Evolutionary conservation across 2,329 filamentous ascomycete species (phyloP).

Genomic region (Aspergillus ruber): DNA sequence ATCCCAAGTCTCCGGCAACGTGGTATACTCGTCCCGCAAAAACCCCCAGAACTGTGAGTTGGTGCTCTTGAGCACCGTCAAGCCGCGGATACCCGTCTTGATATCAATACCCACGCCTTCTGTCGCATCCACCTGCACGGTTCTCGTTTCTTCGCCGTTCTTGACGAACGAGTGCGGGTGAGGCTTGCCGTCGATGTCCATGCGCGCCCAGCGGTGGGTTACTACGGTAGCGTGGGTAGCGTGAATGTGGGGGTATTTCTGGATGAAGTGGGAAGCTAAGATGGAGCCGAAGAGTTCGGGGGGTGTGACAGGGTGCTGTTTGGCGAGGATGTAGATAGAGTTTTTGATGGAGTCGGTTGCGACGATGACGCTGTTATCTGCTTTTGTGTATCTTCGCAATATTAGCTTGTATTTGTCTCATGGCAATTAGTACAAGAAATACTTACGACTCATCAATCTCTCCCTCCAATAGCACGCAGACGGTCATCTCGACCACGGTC

Average conservation of each 20-base stretch:
- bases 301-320: slow-evolving; percentile 84
- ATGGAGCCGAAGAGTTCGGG: slow-evolving; percentile 86
- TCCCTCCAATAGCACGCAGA: slow-evolving; percentile 86
- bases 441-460: slow-evolving; percentile 76
- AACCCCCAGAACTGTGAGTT: slow-evolving; percentile 95
- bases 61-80: slow-evolving; percentile 92
- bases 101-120: slow-evolving; percentile 66
- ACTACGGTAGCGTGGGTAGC: slow-evolving; percentile 73
- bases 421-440: not conserved
- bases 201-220: slow-evolving; percentile 86
- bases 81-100: slow-evolving; percentile 68
- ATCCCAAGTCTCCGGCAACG: slow-evolving; percentile 84
- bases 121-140: slow-evolving; percentile 66
- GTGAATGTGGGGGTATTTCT: slow-evolving; percentile 82
- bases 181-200: slow-evolving; percentile 77
- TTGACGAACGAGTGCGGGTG: slow-evolving; percentile 94
- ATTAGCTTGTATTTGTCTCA: slow-evolving; percentile 1
- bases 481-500: slow-evolving; percentile 88
- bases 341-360: slow-evolving; percentile 99
- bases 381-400: slow-evolving; percentile 68
- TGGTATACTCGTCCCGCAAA: slow-evolving; percentile 87
- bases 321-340: slow-evolving; percentile 90
- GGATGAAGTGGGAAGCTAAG: slow-evolving; percentile 80
- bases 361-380: slow-evolving; percentile 91
- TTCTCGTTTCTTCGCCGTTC: slow-evolving; percentile 81